Conservation (phyloP, 345 rosid genomes). For the Eucalyptus victrix region DNA sequence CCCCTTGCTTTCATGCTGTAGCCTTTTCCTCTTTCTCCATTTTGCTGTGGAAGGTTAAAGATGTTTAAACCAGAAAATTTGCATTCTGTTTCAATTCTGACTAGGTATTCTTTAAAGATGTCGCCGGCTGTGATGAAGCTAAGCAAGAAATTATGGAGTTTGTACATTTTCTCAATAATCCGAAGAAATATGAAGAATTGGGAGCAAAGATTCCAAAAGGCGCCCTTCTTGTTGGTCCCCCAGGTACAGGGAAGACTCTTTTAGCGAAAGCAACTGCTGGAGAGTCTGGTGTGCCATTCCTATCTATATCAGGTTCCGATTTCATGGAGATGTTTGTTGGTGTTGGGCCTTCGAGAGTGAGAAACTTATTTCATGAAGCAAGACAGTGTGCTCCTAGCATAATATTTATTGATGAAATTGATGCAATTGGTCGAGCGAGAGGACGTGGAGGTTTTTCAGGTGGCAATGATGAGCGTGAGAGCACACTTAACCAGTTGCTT, state of each 20-base stretch:
- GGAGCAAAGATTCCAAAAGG: constrained; percentile 98
- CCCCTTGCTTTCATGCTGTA: neutral
- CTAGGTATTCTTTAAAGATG: constrained; percentile 84
- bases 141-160: constrained; percentile 97
- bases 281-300: constrained; percentile 87
- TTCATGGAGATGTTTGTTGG: constrained; percentile 99
- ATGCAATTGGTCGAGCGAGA: constrained; percentile 94
- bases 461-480: constrained; percentile 90
- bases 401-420: constrained; percentile 89
- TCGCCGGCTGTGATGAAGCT: constrained; percentile 98
- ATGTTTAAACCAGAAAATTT: neutral
- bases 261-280: constrained; percentile 98
- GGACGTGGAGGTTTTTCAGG: constrained; percentile 91
- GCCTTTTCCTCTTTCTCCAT: neutral
- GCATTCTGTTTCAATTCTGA: neutral
- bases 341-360: constrained; percentile 96
- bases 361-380: constrained; percentile 93
- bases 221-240: constrained; percentile 90
- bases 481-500: constrained; percentile 80
- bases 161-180: constrained; percentile 91
- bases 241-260: constrained; percentile 97
- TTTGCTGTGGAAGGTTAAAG: neutral
- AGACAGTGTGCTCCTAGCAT: constrained; percentile 89
- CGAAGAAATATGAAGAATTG: constrained; percentile 85
- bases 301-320: constrained; percentile 94